Evolutionary conservation across 2,329 filamentous ascomycete species (phyloP).

Genomic region (Penicillium sp.): DNA sequence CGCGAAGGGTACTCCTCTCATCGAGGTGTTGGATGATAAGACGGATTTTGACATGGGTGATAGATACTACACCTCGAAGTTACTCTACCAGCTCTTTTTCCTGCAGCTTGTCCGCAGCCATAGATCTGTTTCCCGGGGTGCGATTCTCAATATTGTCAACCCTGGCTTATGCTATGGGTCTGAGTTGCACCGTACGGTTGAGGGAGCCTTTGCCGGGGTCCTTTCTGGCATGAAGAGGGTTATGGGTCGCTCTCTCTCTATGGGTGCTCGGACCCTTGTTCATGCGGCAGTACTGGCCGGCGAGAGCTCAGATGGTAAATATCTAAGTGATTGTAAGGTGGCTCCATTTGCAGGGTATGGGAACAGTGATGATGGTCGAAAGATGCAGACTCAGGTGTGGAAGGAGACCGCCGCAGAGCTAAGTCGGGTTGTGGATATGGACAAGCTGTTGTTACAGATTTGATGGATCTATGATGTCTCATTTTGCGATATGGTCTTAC

Average conservation of each 20-base stretch:
- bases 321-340: background rate
- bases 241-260: background rate
- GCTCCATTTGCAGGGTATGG: background rate
- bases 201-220: background rate
- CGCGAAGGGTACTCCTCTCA: too few species aligned
- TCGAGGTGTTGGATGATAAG: background rate
- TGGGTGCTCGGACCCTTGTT: background rate
- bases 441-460: too few species aligned
- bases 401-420: too few species aligned
- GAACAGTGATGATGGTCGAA: background rate
- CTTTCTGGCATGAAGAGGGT: background rate
- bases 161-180: constrained; percentile 1
- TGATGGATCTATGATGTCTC: too few species aligned
- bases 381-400: background rate
- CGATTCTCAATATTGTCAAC: background rate
- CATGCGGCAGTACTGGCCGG: background rate
- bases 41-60: background rate
- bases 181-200: background rate
- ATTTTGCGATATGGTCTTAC: too few species aligned
- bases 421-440: too few species aligned
- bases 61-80: background rate
- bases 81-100: constrained; percentile 1
- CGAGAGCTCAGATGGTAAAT: background rate
- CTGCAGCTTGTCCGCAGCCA: background rate
- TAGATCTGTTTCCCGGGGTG: background rate